Percentiles rank a stretch among this genome's conserved stretches.
Evolutionary conservation across 179 eudicot genomes (phyloP).

Genomic region (Corrigiola litoralis): DNA sequence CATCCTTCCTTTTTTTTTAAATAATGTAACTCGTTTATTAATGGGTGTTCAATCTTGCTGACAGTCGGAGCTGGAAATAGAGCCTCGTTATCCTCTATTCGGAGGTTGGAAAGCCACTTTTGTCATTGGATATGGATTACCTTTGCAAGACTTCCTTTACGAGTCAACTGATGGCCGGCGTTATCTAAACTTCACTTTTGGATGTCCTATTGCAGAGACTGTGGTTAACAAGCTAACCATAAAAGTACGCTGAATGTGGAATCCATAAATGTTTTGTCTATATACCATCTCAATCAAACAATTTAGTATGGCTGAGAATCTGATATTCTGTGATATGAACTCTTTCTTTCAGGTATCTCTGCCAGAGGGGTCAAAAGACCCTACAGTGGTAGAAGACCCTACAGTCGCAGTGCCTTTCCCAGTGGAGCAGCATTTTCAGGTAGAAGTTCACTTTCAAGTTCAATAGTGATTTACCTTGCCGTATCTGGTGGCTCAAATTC

Average conservation of each 20-base stretch:
- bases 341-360: constrained; percentile 60
- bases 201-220: constrained; percentile 74
- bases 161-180: constrained; percentile 80
- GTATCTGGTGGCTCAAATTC: neutral
- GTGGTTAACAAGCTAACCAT: constrained; percentile 76
- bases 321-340: constrained; percentile 2
- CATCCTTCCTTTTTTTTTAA: neutral
- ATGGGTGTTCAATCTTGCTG: constrained; percentile 18
- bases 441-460: constrained; percentile 20
- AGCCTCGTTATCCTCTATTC: constrained; percentile 94
- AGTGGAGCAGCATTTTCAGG: constrained; percentile 77
- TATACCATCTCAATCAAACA: neutral
- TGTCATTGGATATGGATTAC: constrained; percentile 84
- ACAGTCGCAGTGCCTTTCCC: constrained; percentile 59
- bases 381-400: constrained; percentile 61
- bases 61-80: constrained; percentile 90
- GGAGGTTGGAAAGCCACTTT: constrained; percentile 98
- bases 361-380: constrained; percentile 89
- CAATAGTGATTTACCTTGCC: neutral
- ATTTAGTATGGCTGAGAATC: neutral
- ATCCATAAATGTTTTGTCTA: neutral
- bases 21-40: neutral
- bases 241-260: constrained; percentile 45
- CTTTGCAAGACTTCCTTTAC: constrained; percentile 81
- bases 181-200: constrained; percentile 83